A percentile compares a stretch with the other conserved stretches of the same genome.
Conservation (phyloP, 495 filamentous ascomycete genomes). For the Stereocaulon alpinum region DNA sequence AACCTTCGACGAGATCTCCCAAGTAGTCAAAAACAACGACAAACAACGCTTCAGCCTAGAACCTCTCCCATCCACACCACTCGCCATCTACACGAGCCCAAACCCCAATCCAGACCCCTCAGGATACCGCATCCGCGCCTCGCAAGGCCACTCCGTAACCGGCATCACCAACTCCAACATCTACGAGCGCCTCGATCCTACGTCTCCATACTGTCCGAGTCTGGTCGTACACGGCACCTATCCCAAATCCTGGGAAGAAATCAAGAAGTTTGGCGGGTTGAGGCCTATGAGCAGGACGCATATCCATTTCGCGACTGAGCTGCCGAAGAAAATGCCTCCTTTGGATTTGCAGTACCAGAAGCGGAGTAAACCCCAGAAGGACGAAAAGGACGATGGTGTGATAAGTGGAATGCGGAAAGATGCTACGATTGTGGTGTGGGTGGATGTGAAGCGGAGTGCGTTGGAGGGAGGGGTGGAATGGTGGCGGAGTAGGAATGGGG, state of each 20-base stretch:
- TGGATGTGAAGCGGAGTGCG: conserved; percentile 56
- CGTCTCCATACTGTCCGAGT: conserved; percentile 20
- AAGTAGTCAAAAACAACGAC: conserved; percentile 64
- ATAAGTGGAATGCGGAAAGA: conserved; percentile 79
- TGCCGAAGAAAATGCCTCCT: conserved; percentile 35
- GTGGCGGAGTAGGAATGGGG: conserved; percentile 82
- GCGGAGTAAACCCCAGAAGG: conserved; percentile 2
- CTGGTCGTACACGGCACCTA: conserved; percentile 81
- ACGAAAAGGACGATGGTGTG: conserved; percentile 34
- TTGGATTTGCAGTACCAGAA: conserved; percentile 19
- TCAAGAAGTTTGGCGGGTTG: conserved; percentile 63
- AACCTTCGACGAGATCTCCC: conserved; percentile 61
- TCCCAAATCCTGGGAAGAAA: conserved; percentile 60
- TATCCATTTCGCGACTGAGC: conserved; percentile 71
- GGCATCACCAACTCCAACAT: conserved; percentile 56
- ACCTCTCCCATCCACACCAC: conserved; percentile 37
- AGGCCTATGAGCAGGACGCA: conserved; percentile 73
- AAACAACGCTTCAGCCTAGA: conserved; percentile 77
- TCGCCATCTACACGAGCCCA: conserved; percentile 24
- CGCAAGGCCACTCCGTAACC: conserved; percentile 70
- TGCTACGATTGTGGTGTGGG: conserved; percentile 61
- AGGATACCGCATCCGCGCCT: conserved; percentile 82
- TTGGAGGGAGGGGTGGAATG: conserved; percentile 60
- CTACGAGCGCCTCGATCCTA: conserved; percentile 52
- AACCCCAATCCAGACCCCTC: conserved; percentile 36